Percentiles rank a stretch among this genome's conserved stretches.
These are phyloP conservation scores for Sordariomycetes sp. DNA, from an alignment of 2,329 filamentous ascomycete species.

Conservation along the genomic window DNA sequence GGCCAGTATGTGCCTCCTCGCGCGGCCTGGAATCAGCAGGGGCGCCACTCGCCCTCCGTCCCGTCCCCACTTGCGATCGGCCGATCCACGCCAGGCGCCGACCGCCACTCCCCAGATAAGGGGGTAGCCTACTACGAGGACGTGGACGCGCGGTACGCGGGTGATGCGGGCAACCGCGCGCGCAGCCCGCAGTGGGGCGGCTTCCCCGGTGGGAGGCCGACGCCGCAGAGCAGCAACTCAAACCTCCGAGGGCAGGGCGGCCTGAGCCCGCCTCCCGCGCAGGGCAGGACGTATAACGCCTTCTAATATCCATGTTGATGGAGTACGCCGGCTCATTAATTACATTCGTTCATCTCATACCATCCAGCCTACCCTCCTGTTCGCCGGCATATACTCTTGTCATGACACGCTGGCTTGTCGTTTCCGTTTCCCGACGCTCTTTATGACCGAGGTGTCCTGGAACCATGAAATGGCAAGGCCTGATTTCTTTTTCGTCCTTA, in stretches of 20 bases:
- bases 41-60: conserved; percentile 30
- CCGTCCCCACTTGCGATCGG: conserved; percentile 25
- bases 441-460: no score
- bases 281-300: conserved; percentile 20
- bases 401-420: background rate
- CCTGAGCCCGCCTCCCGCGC: conserved; percentile 33
- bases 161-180: conserved; percentile 11
- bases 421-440: background rate
- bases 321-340: background rate
- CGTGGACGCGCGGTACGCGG: conserved; percentile 75
- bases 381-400: background rate
- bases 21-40: conserved; percentile 41
- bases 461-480: no score
- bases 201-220: conserved; percentile 21
- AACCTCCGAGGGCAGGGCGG: conserved; percentile 35
- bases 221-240: conserved; percentile 1
- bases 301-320: background rate
- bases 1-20: conserved; percentile 45
- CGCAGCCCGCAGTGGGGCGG: conserved; percentile 8
- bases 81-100: conserved; percentile 9
- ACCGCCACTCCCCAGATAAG: background rate
- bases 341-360: background rate
- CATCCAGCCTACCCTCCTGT: background rate
- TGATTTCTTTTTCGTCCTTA: no score
- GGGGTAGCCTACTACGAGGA: conserved; percentile 72